Conservation (phyloP, 2,329 filamentous ascomycete genomes). For the Emergomyces pasteurianus region DNA sequence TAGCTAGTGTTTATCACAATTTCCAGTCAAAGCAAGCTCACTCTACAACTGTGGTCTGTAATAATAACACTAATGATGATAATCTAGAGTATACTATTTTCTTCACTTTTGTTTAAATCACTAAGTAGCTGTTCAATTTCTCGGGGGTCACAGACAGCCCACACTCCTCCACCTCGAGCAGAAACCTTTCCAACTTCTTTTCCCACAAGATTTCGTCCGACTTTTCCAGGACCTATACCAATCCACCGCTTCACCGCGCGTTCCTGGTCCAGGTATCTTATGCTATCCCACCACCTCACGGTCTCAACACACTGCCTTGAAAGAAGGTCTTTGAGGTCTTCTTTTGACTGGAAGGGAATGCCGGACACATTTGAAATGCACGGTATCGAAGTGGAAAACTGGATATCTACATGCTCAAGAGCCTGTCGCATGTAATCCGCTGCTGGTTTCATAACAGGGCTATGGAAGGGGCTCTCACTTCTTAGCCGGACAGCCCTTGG, state of each 20-base stretch:
- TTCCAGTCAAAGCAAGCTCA: no score
- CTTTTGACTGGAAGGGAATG: constrained; percentile 59
- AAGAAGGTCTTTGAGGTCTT: constrained; percentile 66
- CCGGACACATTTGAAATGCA: constrained; percentile 83
- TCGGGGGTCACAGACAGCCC: constrained; percentile 73
- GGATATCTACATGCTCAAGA: constrained; percentile 52
- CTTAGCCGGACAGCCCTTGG: constrained; percentile 77
- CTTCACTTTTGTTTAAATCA: constrained; percentile 48
- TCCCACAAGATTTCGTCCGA: constrained; percentile 82
- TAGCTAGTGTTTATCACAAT: no score
- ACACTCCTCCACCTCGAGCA: constrained; percentile 81
- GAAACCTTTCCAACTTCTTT: constrained; percentile 82
- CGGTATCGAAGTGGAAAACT: constrained; percentile 61
- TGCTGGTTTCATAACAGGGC: constrained; percentile 80
- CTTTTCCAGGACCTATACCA: constrained; percentile 86
- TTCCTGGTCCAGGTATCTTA: constrained; percentile 77
- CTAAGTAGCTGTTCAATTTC: constrained; percentile 59
- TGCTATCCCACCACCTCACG: constrained; percentile 88
- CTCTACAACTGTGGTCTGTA: no score
- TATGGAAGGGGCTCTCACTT: constrained; percentile 83
- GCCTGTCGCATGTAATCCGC: constrained; percentile 59
- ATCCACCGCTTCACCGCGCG: constrained; percentile 74
- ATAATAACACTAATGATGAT: no score
- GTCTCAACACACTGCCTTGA: constrained; percentile 81
- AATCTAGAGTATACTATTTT: no score